phyloP scores from a whole-genome alignment of 169 alveolate species.

The Perkinsus chesapeaki region DNA sequence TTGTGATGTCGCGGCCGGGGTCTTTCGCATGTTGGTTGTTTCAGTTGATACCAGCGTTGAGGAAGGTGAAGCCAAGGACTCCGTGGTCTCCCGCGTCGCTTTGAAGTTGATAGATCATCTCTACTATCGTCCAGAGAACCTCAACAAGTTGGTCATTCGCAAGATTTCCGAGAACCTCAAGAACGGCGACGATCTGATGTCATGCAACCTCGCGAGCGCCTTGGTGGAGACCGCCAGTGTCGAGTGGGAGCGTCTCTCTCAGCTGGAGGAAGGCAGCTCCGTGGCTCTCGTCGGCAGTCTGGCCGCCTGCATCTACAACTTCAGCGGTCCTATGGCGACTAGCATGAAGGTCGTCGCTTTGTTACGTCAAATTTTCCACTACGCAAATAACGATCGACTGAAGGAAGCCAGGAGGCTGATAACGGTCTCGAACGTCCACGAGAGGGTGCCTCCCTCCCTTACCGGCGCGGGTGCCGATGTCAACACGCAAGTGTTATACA shows the following conservation, averaged over 20 bases:
- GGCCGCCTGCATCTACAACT: background rate
- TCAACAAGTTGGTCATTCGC: background rate
- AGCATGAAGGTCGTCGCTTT: background rate
- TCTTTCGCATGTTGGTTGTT: background rate
- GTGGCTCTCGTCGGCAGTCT: background rate
- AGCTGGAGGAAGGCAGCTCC: background rate
- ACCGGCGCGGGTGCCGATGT: slow-evolving; percentile 44
- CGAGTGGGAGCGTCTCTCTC: background rate
- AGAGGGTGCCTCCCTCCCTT: slow-evolving; percentile 64
- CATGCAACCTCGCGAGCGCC: background rate
- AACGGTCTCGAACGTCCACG: slow-evolving; percentile 71
- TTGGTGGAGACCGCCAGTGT: background rate
- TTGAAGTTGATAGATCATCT: background rate
- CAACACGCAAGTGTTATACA: slow-evolving; percentile 83
- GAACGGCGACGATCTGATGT: background rate
- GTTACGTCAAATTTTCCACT: background rate
- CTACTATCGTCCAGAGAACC: background rate
- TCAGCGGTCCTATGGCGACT: background rate
- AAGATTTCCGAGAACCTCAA: background rate
- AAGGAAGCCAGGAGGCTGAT: slow-evolving; percentile 70
- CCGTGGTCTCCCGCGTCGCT: background rate
- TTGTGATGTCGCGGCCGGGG: too few species aligned
- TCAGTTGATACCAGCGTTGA: background rate
- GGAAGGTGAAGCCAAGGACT: background rate
- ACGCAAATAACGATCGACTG: background rate